phyloP scores from a whole-genome alignment of 1,284 basidiomycete species.

The Sphagnurus paluster region DNA sequence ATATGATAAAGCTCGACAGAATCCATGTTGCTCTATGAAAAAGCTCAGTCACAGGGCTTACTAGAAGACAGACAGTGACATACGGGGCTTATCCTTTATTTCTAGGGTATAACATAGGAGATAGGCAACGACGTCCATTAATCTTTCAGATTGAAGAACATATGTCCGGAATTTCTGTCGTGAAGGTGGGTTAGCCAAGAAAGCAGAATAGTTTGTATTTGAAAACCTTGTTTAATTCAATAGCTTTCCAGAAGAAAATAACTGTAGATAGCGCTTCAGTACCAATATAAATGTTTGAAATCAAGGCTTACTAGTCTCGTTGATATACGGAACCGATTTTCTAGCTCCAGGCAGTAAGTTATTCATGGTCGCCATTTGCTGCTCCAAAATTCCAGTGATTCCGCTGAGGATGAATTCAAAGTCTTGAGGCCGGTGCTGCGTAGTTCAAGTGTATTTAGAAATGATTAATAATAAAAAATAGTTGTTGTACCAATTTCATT shows the following conservation, averaged over 20 bases:
- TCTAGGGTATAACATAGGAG: slow-evolving; percentile 81
- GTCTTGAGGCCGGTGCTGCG: slow-evolving; percentile 84
- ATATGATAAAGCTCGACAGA: slow-evolving; percentile 89
- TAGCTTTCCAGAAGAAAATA: slow-evolving; percentile 86
- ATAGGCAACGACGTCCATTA: slow-evolving; percentile 74
- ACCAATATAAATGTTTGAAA: slow-evolving; percentile 6
- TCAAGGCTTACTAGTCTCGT: slow-evolving; percentile 68
- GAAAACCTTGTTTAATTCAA: slow-evolving; percentile 85
- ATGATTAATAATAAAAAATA: slow-evolving; percentile 7
- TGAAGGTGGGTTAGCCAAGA: slow-evolving; percentile 5
- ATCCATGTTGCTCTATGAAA: slow-evolving; percentile 78
- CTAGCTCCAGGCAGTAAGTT: slow-evolving; percentile 81
- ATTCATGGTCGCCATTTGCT: slow-evolving; percentile 72
- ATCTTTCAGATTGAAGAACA: slow-evolving; percentile 77
- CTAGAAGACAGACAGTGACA: slow-evolving; percentile 24
- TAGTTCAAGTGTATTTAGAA: slow-evolving; percentile 11
- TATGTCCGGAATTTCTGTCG: slow-evolving; percentile 82
- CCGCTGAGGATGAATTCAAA: slow-evolving; percentile 83
- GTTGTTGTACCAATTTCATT: slow-evolving; percentile 71
- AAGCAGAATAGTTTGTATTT: slow-evolving; percentile 4
- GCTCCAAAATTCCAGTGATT: slow-evolving; percentile 67
- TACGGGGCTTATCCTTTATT: slow-evolving; percentile 88
- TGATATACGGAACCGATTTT: slow-evolving; percentile 77
- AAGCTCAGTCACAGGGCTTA: slow-evolving; percentile 3
- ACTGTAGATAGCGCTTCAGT: slow-evolving; percentile 47